Evolutionary conservation across 768 basidiomycete genomes (phyloP).

Genomic region (Rhodotorula taiwanensis): DNA sequence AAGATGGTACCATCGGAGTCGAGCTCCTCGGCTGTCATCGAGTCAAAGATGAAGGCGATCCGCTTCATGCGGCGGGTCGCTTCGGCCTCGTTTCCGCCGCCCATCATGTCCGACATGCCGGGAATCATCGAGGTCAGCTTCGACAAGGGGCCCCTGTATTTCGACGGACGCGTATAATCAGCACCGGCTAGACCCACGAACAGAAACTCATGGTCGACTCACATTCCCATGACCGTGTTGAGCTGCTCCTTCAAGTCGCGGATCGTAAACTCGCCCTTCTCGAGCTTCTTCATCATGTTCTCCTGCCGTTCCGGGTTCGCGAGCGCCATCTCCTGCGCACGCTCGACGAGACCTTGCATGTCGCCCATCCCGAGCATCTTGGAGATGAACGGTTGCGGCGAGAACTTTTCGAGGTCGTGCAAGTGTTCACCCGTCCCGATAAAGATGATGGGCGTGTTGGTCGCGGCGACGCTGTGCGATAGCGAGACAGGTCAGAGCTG

Average conservation of each 20-base stretch:
- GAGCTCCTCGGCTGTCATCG: conserved; percentile 87
- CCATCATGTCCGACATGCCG: conserved; percentile 82
- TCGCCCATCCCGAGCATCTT: conserved; percentile 93
- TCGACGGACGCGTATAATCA: not conserved
- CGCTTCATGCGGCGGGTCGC: conserved; percentile 84
- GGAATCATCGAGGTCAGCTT: conserved; percentile 99
- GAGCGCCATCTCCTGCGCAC: conserved; percentile 94
- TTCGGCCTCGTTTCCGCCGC: conserved; percentile 73
- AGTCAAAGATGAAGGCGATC: conserved; percentile 97
- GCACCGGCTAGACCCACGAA: not conserved
- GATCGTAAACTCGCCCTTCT: conserved; percentile 93
- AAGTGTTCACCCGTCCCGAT: conserved; percentile 96
- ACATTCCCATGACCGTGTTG: conserved; percentile 97
- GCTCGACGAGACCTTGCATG: conserved; percentile 93
- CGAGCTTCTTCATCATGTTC: conserved; percentile 94
- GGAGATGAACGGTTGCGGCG: conserved; percentile 93
- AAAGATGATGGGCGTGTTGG: conserved; percentile 97
- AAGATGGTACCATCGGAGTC: conserved; percentile 92
- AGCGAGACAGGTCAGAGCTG: not conserved
- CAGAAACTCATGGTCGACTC: conserved; percentile 45
- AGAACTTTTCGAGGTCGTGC: conserved; percentile 91
- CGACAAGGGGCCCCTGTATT: conserved; percentile 84
- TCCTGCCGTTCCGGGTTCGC: conserved; percentile 79
- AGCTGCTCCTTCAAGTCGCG: conserved; percentile 98
- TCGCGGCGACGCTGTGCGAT: conserved; percentile 77